A percentile compares a stretch with the other conserved stretches of the same genome.
phyloP scores from a whole-genome alignment of 306 rosid genomes.

The Arachis stenosperma region DNA sequence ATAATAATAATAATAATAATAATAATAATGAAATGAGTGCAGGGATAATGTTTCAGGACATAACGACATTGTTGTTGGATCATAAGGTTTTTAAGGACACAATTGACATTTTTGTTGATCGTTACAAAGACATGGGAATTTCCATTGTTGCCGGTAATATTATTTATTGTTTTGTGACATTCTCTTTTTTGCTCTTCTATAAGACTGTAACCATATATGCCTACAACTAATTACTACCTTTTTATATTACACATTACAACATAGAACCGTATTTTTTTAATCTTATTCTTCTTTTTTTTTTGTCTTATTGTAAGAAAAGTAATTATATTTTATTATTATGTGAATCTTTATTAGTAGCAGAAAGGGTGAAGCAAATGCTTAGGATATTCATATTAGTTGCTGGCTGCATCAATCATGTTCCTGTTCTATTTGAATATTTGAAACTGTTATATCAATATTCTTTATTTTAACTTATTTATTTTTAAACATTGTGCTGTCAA shows the following conservation, averaged over 20 bases:
- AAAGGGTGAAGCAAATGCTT: neutral
- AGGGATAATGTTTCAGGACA: constrained; percentile 4
- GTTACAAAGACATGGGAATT: neutral
- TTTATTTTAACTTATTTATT: neutral
- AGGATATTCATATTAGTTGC: neutral
- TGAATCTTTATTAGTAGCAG: neutral
- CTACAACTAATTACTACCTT: neutral
- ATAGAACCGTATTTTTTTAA: too few relatives aligned
- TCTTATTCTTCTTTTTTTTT: neutral
- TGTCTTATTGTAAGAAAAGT: neutral
- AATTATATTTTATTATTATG: neutral
- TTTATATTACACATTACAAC: neutral
- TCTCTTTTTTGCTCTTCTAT: neutral
- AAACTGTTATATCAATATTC: neutral
- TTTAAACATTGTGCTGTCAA: neutral
- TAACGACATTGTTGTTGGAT: constrained; percentile 9
- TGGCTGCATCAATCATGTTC: neutral
- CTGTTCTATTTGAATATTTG: neutral
- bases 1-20: too few relatives aligned
- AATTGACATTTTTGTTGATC: constrained; percentile 3
- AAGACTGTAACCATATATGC: too few relatives aligned
- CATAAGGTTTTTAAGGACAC: constrained; percentile 7
- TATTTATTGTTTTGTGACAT: neutral
- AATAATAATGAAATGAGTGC: neutral
- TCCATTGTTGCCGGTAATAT: neutral